Base-by-base conservation (phyloP, 805 yeast genomes). In the Lachancea dasiensis region DNA sequence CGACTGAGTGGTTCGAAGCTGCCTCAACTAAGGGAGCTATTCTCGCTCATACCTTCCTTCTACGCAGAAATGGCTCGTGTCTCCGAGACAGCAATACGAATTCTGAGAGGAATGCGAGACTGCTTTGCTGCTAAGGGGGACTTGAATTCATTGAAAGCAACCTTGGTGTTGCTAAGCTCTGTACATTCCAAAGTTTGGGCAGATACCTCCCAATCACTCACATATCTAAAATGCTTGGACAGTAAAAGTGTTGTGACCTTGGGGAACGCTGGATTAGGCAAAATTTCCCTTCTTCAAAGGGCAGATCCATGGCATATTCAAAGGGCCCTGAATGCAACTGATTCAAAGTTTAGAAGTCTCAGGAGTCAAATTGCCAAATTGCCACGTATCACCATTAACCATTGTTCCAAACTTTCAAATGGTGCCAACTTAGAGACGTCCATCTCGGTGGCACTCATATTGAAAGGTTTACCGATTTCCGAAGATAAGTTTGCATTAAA, bases 151-250 rank as follows among this genome's bases (percentile, higher is more conserved):
- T 51, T 72, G 30, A 45, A 56, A 16, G 64, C 58, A 29, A 45
- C 70, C 2, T 46, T 74, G 5, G 56, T 53, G 31, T 41, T 76
- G 6, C 45, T 52, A 3, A 53, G 77, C 38, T 66, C 70, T 27
- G 39, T 72, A 1, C 52, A 50, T 31, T 72, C 73, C 0, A 63
- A 58, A 40, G 63, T 75, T 11, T 75, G 81, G 81, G 79, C 73
- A 43, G 68, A 65, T 36, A 49, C 68, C 0, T 51, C 70, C 0
- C 7, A 13, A 9, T 8, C 9, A 7, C 24, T 22, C 24, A 22
- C 24, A 7, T 22, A 8, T 10, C 24, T 22, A 7, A 22, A 22
- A 22, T 8, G 10, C 10, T 7, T 22, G 10, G 9, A 22, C 24
- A 10, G 9, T 10, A 10, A 22, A 10, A 10, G 10, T 8, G 7